These are phyloP conservation scores for Yamadazyma oceani DNA, from an alignment of 1,139 yeast species.

Conservation along the genomic window DNA sequence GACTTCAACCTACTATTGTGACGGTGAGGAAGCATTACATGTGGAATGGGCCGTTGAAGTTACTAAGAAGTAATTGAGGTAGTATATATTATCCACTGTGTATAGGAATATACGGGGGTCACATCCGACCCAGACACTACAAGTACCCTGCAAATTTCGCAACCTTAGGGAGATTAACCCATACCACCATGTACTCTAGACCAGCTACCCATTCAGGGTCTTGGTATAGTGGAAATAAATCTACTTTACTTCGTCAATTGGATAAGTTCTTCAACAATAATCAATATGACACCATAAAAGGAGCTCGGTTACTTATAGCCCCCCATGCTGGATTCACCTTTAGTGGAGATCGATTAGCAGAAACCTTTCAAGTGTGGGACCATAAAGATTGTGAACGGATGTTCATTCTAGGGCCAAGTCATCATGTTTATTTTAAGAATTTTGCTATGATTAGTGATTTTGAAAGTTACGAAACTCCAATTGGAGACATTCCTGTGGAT, in stretches of 20 bases:
- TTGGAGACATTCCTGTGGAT: slow-evolving; percentile 75
- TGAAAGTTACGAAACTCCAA: slow-evolving; percentile 69
- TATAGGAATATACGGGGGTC: no score
- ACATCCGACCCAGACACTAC: no score
- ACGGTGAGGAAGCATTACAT: slow-evolving; percentile 28
- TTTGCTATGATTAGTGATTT: slow-evolving; percentile 58
- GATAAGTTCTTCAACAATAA: slow-evolving; percentile 28
- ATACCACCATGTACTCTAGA: slow-evolving; percentile 6
- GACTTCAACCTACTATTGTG: slow-evolving; percentile 34
- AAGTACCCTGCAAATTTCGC: no score
- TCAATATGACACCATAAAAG: slow-evolving; percentile 30
- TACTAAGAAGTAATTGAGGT: slow-evolving; percentile 23
- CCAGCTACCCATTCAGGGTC: slow-evolving; percentile 71
- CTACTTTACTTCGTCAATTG: slow-evolving; percentile 49
- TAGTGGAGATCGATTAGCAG: slow-evolving; percentile 77
- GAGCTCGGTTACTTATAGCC: slow-evolving; percentile 62
- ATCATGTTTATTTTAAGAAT: slow-evolving; percentile 75
- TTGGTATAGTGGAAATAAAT: slow-evolving; percentile 67
- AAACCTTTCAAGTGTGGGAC: slow-evolving; percentile 75
- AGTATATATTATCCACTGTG: no score
- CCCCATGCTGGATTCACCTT: slow-evolving; percentile 93
- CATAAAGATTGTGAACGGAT: slow-evolving; percentile 56
- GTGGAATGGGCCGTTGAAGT: slow-evolving; percentile 40
- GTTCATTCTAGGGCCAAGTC: slow-evolving; percentile 90
- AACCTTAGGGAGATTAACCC: no score